Evolutionary conservation across 495 filamentous ascomycete genomes (phyloP).

Genomic region (Hypomontagnella submonticulosa): DNA sequence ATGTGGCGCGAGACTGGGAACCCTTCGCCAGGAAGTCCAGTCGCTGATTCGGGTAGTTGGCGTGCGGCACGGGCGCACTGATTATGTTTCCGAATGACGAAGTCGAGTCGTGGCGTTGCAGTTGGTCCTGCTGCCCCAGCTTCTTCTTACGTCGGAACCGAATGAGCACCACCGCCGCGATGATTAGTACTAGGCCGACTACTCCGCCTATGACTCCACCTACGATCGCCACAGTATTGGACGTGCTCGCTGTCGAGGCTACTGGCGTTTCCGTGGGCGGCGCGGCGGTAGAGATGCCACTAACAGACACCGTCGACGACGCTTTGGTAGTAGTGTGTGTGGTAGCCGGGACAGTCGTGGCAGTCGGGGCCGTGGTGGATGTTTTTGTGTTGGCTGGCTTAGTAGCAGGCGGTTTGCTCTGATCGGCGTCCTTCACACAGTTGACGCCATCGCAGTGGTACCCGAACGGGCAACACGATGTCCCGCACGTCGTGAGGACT

Average conservation of each 20-base stretch:
- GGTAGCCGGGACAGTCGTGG: background rate
- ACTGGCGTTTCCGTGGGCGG: conserved; percentile 26
- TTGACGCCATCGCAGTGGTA: conserved; percentile 70
- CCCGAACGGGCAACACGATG: conserved; percentile 76
- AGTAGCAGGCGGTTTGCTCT: conserved; percentile 51
- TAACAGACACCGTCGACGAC: conserved; percentile 31
- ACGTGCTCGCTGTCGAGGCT: conserved; percentile 19
- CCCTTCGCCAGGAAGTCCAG: conserved; percentile 53
- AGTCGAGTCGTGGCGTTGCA: conserved; percentile 49
- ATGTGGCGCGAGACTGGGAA: conserved; percentile 14
- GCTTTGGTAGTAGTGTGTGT: background rate
- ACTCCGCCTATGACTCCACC: conserved; percentile 48
- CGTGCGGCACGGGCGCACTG: conserved; percentile 54
- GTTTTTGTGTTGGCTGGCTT: conserved; percentile 46
- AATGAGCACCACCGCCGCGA: conserved; percentile 29
- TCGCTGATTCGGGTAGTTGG: conserved; percentile 44
- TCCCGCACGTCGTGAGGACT: conserved; percentile 66
- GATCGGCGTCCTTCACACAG: conserved; percentile 54
- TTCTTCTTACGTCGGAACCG: conserved; percentile 44
- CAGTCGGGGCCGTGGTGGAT: conserved; percentile 40
- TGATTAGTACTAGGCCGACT: conserved; percentile 39
- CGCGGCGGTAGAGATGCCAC: conserved; percentile 10
- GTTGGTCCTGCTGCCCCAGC: conserved; percentile 35
- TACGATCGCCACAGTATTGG: conserved; percentile 45
- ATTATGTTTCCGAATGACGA: conserved; percentile 60